Percentiles rank a stretch among this genome's conserved stretches.
Evolutionary conservation across 805 yeast species (phyloP).

Genomic region (Jamesozyma jinghongensis): DNA sequence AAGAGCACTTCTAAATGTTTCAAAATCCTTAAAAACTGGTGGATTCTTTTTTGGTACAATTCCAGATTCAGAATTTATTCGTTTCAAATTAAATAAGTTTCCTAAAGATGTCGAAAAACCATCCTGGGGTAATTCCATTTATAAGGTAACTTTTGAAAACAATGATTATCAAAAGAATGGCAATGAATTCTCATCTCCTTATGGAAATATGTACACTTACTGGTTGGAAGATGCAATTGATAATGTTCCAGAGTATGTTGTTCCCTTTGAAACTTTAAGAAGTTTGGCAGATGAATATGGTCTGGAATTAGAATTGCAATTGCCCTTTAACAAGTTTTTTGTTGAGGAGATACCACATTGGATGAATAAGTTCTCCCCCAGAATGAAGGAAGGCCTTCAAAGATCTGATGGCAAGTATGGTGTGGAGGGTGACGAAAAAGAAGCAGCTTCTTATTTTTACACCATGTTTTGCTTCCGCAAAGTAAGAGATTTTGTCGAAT

Average conservation of each 20-base stretch:
- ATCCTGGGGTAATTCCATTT: constrained; percentile 79
- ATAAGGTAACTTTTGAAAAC: constrained; percentile 71
- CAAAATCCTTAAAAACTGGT: constrained; percentile 66
- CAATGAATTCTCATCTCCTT: constrained; percentile 65
- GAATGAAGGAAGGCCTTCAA: constrained; percentile 57
- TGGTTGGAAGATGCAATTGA: constrained; percentile 88
- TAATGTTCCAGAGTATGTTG: constrained; percentile 93
- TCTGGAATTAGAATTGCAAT: constrained; percentile 58
- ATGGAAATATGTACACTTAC: constrained; percentile 77
- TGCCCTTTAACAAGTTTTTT: constrained; percentile 75
- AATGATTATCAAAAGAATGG: constrained; percentile 55
- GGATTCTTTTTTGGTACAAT: constrained; percentile 91
- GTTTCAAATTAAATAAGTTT: constrained; percentile 48
- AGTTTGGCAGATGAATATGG: constrained; percentile 78
- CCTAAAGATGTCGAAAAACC: constrained; percentile 41
- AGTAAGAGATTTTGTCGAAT: constrained; percentile 28
- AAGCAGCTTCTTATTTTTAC: constrained; percentile 79
- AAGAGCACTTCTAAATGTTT: constrained; percentile 61
- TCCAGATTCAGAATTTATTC: constrained; percentile 81
- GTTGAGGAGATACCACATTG: constrained; percentile 66
- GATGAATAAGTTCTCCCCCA: constrained; percentile 48
- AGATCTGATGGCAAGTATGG: constrained; percentile 76
- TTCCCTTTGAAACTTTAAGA: constrained; percentile 83
- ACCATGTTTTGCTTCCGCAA: constrained; percentile 76
- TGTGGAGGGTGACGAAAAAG: constrained; percentile 81